These are phyloP conservation scores for Dictyophora rubrovolvata DNA, from an alignment of 768 basidiomycete species.

Conservation along the genomic window DNA sequence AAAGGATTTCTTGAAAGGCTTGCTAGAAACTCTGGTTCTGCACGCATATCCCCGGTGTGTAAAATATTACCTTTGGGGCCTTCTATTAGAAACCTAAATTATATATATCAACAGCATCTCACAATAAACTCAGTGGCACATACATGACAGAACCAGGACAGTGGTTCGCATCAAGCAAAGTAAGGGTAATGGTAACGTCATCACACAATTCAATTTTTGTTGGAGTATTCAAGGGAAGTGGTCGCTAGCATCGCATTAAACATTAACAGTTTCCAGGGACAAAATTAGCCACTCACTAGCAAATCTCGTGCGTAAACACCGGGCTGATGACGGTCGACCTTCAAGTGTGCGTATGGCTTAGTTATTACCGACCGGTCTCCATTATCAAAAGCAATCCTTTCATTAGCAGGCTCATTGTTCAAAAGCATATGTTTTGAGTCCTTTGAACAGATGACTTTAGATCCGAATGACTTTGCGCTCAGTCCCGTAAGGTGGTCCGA, in stretches of 20 bases:
- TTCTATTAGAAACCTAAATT: conserved; percentile 71
- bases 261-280: not conserved
- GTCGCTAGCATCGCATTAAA: conserved; percentile 28
- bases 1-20: conserved; percentile 57
- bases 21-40: conserved; percentile 73
- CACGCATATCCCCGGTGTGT: conserved; percentile 90
- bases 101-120: not conserved
- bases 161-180: conserved; percentile 85
- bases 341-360: conserved; percentile 60
- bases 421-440: conserved; percentile 85
- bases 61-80: conserved; percentile 60
- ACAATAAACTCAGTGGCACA: conserved; percentile 15
- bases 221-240: conserved; percentile 54
- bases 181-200: conserved; percentile 55
- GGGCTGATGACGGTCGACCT: conserved; percentile 43
- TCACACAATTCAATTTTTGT: conserved; percentile 48
- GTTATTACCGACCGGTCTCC: conserved; percentile 40
- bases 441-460: conserved; percentile 62
- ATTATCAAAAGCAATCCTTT: conserved; percentile 47
- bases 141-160: conserved; percentile 93
- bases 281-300: conserved; percentile 35
- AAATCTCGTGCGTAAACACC: conserved; percentile 55
- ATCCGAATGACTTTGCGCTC: conserved; percentile 61
- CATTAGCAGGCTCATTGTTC: conserved; percentile 58
- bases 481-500: conserved; percentile 80